Conservation (phyloP, 129 eudicot species). For the Sambucus nigra region DNA sequence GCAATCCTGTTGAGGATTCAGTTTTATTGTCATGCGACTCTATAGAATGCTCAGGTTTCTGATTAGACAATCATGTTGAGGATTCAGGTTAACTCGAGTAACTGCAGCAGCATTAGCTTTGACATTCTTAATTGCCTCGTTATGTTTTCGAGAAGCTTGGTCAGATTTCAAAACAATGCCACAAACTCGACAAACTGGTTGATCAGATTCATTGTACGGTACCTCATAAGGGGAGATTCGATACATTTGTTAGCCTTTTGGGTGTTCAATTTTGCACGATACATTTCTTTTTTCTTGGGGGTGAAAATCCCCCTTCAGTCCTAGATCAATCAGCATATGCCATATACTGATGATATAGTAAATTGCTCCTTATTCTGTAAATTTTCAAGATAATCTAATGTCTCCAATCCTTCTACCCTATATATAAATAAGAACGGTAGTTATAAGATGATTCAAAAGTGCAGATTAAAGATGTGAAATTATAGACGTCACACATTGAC, state of each 20-base stretch:
- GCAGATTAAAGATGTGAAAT: too few species aligned
- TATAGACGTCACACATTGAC: too few species aligned
- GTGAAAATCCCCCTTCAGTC: too few species aligned
- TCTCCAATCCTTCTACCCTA: conserved; percentile 86
- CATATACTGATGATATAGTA: too few species aligned
- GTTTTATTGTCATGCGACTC: conserved; percentile 24
- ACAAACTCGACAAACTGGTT: conserved; percentile 86
- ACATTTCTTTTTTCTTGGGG: conserved; percentile 61
- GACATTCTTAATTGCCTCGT: conserved; percentile 73
- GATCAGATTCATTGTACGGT: conserved; percentile 84
- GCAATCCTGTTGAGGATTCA: conserved; percentile 23
- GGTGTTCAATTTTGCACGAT: conserved; percentile 71
- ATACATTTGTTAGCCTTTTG: conserved; percentile 64
- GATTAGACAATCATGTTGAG: conserved; percentile 31
- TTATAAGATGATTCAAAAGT: conserved; percentile 1
- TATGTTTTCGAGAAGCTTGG: conserved; percentile 82
- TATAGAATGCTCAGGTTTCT: conserved; percentile 23
- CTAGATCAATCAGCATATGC: too few species aligned
- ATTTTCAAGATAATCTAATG: conserved; percentile 78
- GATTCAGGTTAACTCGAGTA: conserved; percentile 29
- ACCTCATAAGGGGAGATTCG: conserved; percentile 87
- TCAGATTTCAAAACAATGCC: conserved; percentile 78
- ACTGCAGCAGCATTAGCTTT: conserved; percentile 73
- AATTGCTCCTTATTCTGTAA: conserved; percentile 47
- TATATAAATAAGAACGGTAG: conserved; percentile 6